These are phyloP conservation scores for Grigorovia jiainica DNA, from an alignment of 805 yeast genomes.

Conservation along the genomic window DNA sequence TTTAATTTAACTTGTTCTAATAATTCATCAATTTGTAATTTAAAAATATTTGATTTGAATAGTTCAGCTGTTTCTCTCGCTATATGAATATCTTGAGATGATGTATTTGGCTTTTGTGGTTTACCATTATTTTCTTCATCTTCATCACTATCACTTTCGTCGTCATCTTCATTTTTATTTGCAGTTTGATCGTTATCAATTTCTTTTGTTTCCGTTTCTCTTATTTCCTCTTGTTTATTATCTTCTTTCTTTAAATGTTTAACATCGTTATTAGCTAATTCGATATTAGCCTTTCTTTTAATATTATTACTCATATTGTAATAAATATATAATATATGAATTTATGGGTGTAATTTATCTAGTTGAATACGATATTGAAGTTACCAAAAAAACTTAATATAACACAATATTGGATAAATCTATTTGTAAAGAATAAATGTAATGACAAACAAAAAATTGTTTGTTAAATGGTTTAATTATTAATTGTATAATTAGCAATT, in stretches of 20 bases:
- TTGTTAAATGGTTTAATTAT: neutral
- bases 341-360: neutral
- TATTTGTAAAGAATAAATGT: too few relatives aligned
- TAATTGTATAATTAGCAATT: neutral
- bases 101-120: slow-evolving; percentile 10
- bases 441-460: neutral
- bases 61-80: slow-evolving; percentile 92
- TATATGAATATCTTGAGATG: slow-evolving; percentile 75
- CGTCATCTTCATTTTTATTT: slow-evolving; percentile 23
- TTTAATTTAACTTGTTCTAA: slow-evolving; percentile 70
- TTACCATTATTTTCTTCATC: slow-evolving; percentile 10
- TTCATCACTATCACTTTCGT: slow-evolving; percentile 12
- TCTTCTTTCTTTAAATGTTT: neutral
- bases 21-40: slow-evolving; percentile 87
- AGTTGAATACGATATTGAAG: neutral
- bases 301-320: neutral
- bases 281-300: neutral
- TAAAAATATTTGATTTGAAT: slow-evolving; percentile 91
- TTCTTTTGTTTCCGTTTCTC: slow-evolving; percentile 6
- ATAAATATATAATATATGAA: too few relatives aligned
- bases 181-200: neutral
- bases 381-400: neutral
- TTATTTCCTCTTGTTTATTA: neutral
- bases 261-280: neutral
- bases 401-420: neutral